Evolutionary conservation across 2,329 filamentous ascomycete species (phyloP).

Genomic region (Blastomyces parvus): DNA sequence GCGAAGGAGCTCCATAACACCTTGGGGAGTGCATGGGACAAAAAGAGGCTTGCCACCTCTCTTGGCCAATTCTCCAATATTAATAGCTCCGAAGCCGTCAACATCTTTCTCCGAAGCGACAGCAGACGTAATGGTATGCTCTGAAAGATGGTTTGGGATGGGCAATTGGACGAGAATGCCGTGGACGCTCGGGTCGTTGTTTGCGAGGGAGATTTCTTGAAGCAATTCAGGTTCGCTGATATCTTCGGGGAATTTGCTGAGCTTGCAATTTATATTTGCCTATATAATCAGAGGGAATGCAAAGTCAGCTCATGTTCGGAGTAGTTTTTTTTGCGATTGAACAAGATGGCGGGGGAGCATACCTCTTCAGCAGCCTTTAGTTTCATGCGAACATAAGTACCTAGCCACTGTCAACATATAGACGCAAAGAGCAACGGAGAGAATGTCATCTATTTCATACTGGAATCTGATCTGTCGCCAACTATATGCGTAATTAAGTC

Average conservation of each 20-base stretch:
- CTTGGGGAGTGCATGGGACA: slow-evolving; percentile 90
- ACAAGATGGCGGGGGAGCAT: slow-evolving; percentile 21
- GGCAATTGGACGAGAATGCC: slow-evolving; percentile 92
- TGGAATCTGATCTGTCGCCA: slow-evolving; percentile 84
- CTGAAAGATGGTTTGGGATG: slow-evolving; percentile 77
- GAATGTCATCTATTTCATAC: slow-evolving; percentile 43
- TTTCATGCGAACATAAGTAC: slow-evolving; percentile 99
- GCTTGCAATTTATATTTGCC: slow-evolving; percentile 82
- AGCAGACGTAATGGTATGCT: slow-evolving; percentile 80
- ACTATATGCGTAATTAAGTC: slow-evolving; percentile 45
- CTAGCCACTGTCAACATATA: slow-evolving; percentile 38
- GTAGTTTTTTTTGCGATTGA: not conserved
- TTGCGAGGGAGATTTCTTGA: slow-evolving; percentile 68
- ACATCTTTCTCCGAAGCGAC: slow-evolving; percentile 95
- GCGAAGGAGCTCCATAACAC: slow-evolving; percentile 84
- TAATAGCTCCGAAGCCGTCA: slow-evolving; percentile 86
- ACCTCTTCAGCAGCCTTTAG: slow-evolving; percentile 92
- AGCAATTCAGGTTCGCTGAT: slow-evolving; percentile 80
- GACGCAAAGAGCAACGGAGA: slow-evolving; percentile 12
- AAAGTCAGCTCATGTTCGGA: not conserved
- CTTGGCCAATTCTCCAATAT: slow-evolving; percentile 96
- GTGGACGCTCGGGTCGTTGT: slow-evolving; percentile 77
- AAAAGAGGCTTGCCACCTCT: slow-evolving; percentile 83
- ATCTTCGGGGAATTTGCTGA: slow-evolving; percentile 72
- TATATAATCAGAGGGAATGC: slow-evolving; percentile 38